phyloP scores from a whole-genome alignment of 352 stramenopile genomes.

The Phytophthora fragariaefolia region DNA sequence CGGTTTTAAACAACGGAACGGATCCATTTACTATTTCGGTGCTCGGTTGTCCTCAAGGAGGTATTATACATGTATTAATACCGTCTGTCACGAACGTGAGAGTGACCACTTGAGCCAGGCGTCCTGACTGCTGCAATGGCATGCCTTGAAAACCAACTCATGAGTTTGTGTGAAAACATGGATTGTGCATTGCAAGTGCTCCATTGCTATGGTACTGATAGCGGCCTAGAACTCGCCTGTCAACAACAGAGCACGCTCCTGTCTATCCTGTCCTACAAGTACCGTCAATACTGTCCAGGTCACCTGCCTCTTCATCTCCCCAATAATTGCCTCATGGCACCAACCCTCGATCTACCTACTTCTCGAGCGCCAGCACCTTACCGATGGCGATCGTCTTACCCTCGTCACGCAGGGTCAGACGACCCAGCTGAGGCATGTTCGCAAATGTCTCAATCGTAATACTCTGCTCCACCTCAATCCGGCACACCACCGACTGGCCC shows the following conservation, averaged over 20 bases:
- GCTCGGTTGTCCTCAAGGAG: too few relatives aligned
- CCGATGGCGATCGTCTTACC: slow-evolving; percentile 99
- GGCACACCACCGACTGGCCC: slow-evolving; percentile 93
- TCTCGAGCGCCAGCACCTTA: slow-evolving; percentile 95
- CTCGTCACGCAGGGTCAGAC: slow-evolving; percentile 98
- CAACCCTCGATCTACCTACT: slow-evolving; percentile 43
- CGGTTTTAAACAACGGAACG: too few relatives aligned
- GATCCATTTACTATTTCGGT: too few relatives aligned
- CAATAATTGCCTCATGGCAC: background rate
- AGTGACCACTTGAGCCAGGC: too few relatives aligned
- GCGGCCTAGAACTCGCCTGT: background rate
- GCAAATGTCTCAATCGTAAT: slow-evolving; percentile 97
- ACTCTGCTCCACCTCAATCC: slow-evolving; percentile 93
- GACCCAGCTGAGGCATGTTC: slow-evolving; percentile 95
- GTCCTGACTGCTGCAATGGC: background rate
- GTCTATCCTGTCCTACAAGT: background rate
- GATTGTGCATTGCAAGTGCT: background rate
- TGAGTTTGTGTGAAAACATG: too few relatives aligned
- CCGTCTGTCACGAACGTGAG: too few relatives aligned
- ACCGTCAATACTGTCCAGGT: background rate
- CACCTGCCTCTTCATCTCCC: background rate
- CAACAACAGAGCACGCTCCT: background rate
- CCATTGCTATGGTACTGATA: background rate
- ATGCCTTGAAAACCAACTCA: too few relatives aligned
- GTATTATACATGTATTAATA: too few relatives aligned